These are phyloP conservation scores for Colletotrichum kahawae DNA, from an alignment of 2,329 filamentous ascomycete genomes.

Conservation along the genomic window DNA sequence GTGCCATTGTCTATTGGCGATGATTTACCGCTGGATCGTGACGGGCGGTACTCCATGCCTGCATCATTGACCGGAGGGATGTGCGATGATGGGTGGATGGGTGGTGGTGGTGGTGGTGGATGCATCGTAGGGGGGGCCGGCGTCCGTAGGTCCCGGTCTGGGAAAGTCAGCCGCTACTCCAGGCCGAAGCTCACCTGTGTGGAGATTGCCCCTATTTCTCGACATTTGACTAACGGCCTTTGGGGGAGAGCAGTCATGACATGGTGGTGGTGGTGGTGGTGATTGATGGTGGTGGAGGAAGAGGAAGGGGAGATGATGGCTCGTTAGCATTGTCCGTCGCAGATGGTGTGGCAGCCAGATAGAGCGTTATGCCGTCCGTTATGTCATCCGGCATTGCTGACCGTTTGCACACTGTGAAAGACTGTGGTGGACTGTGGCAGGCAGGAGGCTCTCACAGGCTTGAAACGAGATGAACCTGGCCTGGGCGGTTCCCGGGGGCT, in stretches of 20 bases:
- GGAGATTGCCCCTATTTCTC: slow-evolving; percentile 22
- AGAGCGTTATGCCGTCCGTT: not conserved
- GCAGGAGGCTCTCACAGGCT: not conserved
- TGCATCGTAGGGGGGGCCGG: not conserved
- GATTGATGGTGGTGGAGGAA: not conserved
- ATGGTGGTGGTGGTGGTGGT: not conserved
- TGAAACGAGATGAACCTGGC: slow-evolving; percentile 20
- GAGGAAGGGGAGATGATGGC: not conserved
- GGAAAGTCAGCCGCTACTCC: slow-evolving; percentile 11
- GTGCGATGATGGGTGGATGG: not conserved
- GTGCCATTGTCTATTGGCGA: not conserved
- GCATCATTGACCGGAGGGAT: not conserved
- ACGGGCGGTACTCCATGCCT: not conserved
- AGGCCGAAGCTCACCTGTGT: slow-evolving; percentile 8
- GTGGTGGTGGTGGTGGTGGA: not conserved
- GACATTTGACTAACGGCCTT: not conserved
- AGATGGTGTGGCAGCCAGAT: not conserved
- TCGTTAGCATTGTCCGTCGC: not conserved
- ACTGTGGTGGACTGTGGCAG: not conserved
- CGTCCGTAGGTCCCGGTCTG: slow-evolving; percentile 15
- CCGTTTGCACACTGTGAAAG: not conserved
- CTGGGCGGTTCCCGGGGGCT: not conserved
- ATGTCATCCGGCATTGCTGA: too few species aligned
- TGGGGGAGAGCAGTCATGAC: not conserved
- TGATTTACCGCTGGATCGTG: not conserved